Evolutionary conservation across 257 asterid genomes (phyloP).

Genomic region (Leonotis leonurus): DNA sequence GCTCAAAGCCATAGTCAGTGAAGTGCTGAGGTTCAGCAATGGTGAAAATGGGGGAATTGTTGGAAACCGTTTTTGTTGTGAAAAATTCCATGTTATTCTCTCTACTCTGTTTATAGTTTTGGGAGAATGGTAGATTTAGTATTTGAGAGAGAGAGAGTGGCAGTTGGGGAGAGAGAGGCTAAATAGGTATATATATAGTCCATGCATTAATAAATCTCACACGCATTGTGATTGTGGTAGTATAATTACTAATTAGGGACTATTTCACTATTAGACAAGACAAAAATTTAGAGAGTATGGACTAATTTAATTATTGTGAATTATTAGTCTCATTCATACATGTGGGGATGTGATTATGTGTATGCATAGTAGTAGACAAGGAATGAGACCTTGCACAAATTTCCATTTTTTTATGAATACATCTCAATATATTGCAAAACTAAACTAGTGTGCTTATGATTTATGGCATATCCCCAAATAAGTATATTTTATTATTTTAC

Average conservation of each 20-base stretch:
- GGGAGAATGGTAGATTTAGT: background rate
- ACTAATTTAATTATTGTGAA: background rate
- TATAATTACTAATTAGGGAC: background rate
- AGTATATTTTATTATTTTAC: too few relatives aligned
- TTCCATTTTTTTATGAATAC: too few relatives aligned
- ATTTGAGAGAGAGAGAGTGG: slow-evolving; percentile 4
- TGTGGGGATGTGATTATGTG: background rate
- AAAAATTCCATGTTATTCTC: background rate
- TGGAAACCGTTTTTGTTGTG: slow-evolving; percentile 29
- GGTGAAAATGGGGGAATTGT: slow-evolving; percentile 47
- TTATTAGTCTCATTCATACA: background rate
- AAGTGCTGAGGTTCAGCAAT: slow-evolving; percentile 54
- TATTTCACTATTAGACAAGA: too few relatives aligned
- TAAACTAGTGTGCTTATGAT: too few relatives aligned
- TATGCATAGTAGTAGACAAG: background rate
- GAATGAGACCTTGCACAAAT: too few relatives aligned
- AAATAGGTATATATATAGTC: slow-evolving; percentile 19
- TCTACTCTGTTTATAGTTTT: background rate
- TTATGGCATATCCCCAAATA: too few relatives aligned
- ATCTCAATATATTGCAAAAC: too few relatives aligned
- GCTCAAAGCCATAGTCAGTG: slow-evolving; percentile 71
- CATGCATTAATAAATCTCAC: slow-evolving; percentile 13
- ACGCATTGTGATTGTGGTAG: slow-evolving; percentile 6
- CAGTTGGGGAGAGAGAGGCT: slow-evolving; percentile 29
- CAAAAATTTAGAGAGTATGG: too few relatives aligned